Conservation (phyloP, 1,284 basidiomycete species). For the Ustilago vetiveriae region DNA sequence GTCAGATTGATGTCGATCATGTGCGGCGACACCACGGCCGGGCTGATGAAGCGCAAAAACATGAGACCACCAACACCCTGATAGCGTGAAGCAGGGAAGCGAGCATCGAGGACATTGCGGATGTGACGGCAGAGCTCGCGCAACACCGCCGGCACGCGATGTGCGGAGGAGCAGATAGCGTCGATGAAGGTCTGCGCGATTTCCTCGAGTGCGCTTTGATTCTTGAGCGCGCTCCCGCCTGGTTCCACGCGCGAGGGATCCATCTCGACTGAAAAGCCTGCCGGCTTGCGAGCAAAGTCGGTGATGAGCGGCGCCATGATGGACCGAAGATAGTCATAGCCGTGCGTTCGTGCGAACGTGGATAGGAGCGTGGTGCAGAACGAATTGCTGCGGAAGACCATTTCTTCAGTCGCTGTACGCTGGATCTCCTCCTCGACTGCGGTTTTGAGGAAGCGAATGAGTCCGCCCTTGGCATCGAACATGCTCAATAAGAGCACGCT, state of each 20-base stretch:
- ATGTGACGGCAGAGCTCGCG: conserved; percentile 64
- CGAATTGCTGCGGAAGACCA: conserved; percentile 65
- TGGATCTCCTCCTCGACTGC: conserved; percentile 60
- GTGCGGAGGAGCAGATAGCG: conserved; percentile 60
- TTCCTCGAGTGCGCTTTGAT: conserved; percentile 59
- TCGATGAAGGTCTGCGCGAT: conserved; percentile 63
- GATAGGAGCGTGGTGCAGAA: conserved; percentile 60
- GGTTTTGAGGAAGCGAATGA: conserved; percentile 58
- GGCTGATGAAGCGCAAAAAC: conserved; percentile 63
- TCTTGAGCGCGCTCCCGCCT: conserved; percentile 51
- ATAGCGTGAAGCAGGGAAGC: conserved; percentile 60
- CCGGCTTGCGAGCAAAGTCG: conserved; percentile 55
- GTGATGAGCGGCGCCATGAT: conserved; percentile 61
- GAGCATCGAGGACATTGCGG: conserved; percentile 54
- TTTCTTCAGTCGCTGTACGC: conserved; percentile 56
- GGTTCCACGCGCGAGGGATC: conserved; percentile 54
- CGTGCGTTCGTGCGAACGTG: conserved; percentile 60
- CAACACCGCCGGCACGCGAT: conserved; percentile 60
- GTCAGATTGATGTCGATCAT: conserved; percentile 64
- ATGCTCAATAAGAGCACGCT: conserved; percentile 56
- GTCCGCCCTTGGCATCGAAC: conserved; percentile 60
- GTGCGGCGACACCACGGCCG: conserved; percentile 60
- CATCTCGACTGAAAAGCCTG: conserved; percentile 63
- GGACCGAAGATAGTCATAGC: conserved; percentile 62
- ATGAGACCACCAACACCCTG: conserved; percentile 64